Percentiles rank a stretch among this genome's conserved stretches.
Evolutionary conservation across 2,329 filamentous ascomycete species (phyloP).

Genomic region (Apiospora aurea): DNA sequence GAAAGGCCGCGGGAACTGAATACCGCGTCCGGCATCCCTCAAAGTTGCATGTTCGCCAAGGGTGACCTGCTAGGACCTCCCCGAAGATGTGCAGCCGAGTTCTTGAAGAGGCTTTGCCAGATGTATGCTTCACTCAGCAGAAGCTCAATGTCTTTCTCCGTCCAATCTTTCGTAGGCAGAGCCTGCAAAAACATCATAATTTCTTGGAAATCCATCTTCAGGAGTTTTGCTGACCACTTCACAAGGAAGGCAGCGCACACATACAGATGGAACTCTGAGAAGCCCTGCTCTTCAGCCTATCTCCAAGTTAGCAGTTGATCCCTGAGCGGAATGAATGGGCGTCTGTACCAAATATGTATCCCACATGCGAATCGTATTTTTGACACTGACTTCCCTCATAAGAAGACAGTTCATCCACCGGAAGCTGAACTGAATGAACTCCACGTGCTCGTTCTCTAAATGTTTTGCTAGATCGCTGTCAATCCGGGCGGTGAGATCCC

Average conservation of each 20-base stretch:
- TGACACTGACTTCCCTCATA: constrained; percentile 96
- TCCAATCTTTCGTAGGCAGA: constrained; percentile 91
- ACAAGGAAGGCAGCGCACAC: constrained; percentile 97
- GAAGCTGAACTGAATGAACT: constrained; percentile 99
- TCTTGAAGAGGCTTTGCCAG: constrained; percentile 97
- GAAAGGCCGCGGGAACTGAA: neutral
- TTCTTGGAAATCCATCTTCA: constrained; percentile 98
- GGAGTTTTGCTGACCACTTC: constrained; percentile 94
- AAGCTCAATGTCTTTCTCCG: constrained; percentile 96
- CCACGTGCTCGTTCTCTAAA: constrained; percentile 87
- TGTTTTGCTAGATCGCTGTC: constrained; percentile 86
- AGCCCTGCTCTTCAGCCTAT: constrained; percentile 96
- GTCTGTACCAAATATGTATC: constrained; percentile 90
- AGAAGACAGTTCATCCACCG: constrained; percentile 99
- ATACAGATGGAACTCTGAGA: constrained; percentile 97
- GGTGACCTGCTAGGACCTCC: constrained; percentile 53
- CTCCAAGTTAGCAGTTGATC: constrained; percentile 27
- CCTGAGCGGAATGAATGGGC: neutral
- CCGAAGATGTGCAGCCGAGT: constrained; percentile 87
- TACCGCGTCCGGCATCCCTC: constrained; percentile 4
- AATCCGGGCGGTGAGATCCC: constrained; percentile 90
- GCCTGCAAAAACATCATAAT: constrained; percentile 99
- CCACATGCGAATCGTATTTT: constrained; percentile 99
- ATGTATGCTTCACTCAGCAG: constrained; percentile 96
- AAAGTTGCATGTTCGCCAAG: constrained; percentile 50